phyloP scores from a whole-genome alignment of 176 grass and related monocot genomes.

The Themeda triandra region DNA sequence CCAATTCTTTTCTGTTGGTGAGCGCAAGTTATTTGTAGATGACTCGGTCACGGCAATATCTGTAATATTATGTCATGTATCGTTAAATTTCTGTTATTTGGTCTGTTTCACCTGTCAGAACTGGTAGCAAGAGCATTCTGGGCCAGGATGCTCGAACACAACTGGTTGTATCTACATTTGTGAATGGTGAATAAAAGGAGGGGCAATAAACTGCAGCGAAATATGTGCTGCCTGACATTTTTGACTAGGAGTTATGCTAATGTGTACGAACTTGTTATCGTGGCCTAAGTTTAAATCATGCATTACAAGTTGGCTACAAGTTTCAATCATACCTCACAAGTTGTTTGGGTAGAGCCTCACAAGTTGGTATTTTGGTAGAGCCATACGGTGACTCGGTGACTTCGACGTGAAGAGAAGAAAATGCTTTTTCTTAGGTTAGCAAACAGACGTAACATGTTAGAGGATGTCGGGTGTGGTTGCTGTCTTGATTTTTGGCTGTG shows the following conservation, averaged over 20 bases:
- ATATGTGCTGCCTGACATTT: not conserved
- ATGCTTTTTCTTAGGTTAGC: not conserved
- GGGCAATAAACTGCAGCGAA: slow-evolving; percentile 33
- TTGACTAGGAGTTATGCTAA: not conserved
- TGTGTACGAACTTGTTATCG: not conserved
- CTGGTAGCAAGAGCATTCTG: slow-evolving; percentile 37
- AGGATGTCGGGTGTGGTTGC: not conserved
- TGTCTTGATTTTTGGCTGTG: not conserved
- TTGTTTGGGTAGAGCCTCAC: no score
- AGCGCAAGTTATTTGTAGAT: slow-evolving; percentile 37
- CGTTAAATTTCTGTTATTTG: slow-evolving; percentile 9
- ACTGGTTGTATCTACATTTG: slow-evolving; percentile 53
- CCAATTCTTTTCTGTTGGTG: slow-evolving; percentile 51
- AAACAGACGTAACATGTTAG: not conserved
- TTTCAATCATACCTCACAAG: not conserved
- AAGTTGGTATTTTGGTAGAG: not conserved
- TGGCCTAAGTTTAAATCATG: not conserved
- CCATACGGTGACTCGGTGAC: not conserved
- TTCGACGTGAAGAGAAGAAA: not conserved
- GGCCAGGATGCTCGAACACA: slow-evolving; percentile 32
- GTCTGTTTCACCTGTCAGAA: slow-evolving; percentile 26
- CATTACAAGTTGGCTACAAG: not conserved
- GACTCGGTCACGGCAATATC: slow-evolving; percentile 16
- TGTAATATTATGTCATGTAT: slow-evolving; percentile 57
- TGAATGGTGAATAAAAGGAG: slow-evolving; percentile 46